Conservation (phyloP, 768 basidiomycete genomes). For the Dentipellis fragilis region DNA sequence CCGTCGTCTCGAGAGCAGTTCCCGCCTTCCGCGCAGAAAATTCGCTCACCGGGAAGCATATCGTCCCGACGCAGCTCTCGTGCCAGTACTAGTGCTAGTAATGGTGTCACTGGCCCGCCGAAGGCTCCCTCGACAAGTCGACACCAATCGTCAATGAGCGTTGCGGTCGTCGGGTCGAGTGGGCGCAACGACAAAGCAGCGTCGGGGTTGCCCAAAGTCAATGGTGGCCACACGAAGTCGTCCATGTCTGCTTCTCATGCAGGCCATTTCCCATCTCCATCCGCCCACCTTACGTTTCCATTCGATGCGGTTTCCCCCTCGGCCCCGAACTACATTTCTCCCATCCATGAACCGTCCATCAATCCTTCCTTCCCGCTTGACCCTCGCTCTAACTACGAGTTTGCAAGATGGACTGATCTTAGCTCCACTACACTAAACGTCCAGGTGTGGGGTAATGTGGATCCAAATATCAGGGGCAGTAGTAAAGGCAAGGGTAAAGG, state of each 20-base stretch:
- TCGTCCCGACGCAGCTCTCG: not conserved
- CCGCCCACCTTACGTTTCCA: not conserved
- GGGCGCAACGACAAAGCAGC: not conserved
- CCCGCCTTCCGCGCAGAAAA: not conserved
- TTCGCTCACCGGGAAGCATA: not conserved
- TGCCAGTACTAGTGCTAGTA: not conserved
- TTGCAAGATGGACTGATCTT: constrained; percentile 44
- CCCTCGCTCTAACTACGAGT: constrained; percentile 36
- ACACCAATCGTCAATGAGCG: not conserved
- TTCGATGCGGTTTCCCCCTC: constrained; percentile 8
- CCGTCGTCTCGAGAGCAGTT: not conserved
- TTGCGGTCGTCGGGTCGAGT: not conserved
- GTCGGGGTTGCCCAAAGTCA: not conserved
- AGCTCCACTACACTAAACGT: constrained; percentile 42
- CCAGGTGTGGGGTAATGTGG: constrained; percentile 44
- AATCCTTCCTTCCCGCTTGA: constrained; percentile 70
- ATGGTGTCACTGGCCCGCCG: not conserved
- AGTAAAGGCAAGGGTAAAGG: constrained; percentile 9
- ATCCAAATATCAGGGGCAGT: constrained; percentile 1
- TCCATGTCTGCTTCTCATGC: not conserved
- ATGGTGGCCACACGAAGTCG: not conserved
- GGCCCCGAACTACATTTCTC: constrained; percentile 65
- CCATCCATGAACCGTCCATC: constrained; percentile 73
- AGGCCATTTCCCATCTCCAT: not conserved
- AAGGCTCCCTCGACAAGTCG: not conserved